Evolutionary conservation across 257 asterid species (phyloP), one percentile per base, ranked within the genome.

Genomic region (Agastache rugosa): DNA sequence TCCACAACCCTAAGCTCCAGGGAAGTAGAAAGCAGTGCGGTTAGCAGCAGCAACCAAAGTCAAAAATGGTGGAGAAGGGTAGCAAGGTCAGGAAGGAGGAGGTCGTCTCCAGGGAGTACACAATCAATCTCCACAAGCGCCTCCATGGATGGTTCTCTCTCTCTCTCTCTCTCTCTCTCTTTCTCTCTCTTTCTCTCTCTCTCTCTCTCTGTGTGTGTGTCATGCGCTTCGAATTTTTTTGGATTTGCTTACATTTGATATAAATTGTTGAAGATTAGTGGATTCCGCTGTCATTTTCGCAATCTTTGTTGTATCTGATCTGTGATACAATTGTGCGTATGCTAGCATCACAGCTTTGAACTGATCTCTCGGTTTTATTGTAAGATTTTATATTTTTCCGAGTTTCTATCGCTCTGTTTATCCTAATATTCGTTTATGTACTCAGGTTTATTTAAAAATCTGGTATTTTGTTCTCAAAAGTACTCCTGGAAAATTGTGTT

Each of bases 121-220:
- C 91, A 59, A 84, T 86, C 64, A 84, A 86, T 58, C 88, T 86
- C 7, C 88, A 86, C 75, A 86, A 73, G 58, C 91, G 91, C 64
- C 82, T 86, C 67, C 90, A 86, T 65, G 87, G 87, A 81, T 86
- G 90, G 91, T 86, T 81, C 62, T 69, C 83, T 80, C 70, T 83
- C 85, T 77, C 75, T 74, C 27, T 81, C 77, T 69, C 74, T 78
- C n/a, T 85, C 63, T 53, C 53, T 47, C 53, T 48, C 55, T 48
- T 3, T 48, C 55, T 42, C 48, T 42, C 48, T 29, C 34, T 29
- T 4, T 29, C 34, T 45, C 63, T 53, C 53, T 47, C 53, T 48
- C 55, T 48, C 10, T 48, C 55, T 42, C 48, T 42, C 48, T 29
- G 4, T 29, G 4, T 29, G 3, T 45, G 8, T 45, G 6, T 45